Percentiles rank a stretch among this genome's conserved stretches.
Conservation (phyloP, 75 land plant species). For the Picea glauca region DNA sequence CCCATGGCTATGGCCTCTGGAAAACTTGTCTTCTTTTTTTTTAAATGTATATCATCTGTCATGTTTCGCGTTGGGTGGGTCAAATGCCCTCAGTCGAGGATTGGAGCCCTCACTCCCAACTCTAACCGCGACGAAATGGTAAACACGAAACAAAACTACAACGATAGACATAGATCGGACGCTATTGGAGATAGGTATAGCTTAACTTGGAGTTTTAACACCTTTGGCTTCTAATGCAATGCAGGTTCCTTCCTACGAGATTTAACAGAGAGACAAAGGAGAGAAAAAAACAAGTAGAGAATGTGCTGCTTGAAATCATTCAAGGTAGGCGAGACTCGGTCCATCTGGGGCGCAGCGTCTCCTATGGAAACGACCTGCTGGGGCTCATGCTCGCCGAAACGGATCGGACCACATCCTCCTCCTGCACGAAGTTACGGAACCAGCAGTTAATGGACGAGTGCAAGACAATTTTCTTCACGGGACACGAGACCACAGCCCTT, state of each 20-base stretch:
- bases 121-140: neutral
- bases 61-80: too few species aligned
- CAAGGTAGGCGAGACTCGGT: slow-evolving; percentile 38
- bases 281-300: slow-evolving; percentile 60
- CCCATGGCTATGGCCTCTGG: too few species aligned
- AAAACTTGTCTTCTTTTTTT: too few species aligned
- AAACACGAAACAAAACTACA: neutral
- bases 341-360: slow-evolving; percentile 34
- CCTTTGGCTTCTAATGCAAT: neutral
- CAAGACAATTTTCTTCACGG: slow-evolving; percentile 93
- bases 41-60: too few species aligned
- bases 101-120: too few species aligned
- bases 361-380: slow-evolving; percentile 73
- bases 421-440: slow-evolving; percentile 25
- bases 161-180: neutral
- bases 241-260: slow-evolving; percentile 79
- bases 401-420: slow-evolving; percentile 6
- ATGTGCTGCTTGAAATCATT: slow-evolving; percentile 65
- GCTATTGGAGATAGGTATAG: neutral
- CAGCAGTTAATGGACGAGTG: slow-evolving; percentile 80
- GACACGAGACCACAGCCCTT: slow-evolving; percentile 81
- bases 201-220: neutral
- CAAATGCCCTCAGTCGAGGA: too few species aligned
- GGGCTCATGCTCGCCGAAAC: slow-evolving; percentile 68
- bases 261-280: slow-evolving; percentile 59